These are phyloP conservation scores for Samsoniella hepiali DNA, from an alignment of 2,329 filamentous ascomycete genomes.

Conservation along the genomic window DNA sequence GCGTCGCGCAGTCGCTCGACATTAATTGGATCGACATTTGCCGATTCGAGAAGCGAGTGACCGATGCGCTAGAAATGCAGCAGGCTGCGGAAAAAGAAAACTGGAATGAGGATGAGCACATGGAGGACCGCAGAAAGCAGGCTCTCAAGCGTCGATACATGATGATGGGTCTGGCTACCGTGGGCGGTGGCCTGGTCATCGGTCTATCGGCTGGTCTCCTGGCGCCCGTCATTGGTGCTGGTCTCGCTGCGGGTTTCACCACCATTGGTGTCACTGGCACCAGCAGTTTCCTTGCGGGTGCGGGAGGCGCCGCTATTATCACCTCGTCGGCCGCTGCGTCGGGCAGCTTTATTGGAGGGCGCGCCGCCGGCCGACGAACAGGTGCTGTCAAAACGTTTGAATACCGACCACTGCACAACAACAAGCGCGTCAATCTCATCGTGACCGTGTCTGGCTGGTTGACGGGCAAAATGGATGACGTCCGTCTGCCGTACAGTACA, in stretches of 20 bases:
- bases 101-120: slow-evolving; percentile 95
- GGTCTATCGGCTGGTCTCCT: slow-evolving; percentile 88
- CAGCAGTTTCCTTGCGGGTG: slow-evolving; percentile 81
- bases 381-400: slow-evolving; percentile 95
- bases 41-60: slow-evolving; percentile 94
- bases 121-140: slow-evolving; percentile 78
- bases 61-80: slow-evolving; percentile 96
- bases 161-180: slow-evolving; percentile 95
- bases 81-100: slow-evolving; percentile 91
- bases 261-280: slow-evolving; percentile 92
- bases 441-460: slow-evolving; percentile 97
- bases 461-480: slow-evolving; percentile 96
- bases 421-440: slow-evolving; percentile 93
- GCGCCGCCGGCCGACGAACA: slow-evolving; percentile 81
- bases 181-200: slow-evolving; percentile 92
- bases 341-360: slow-evolving; percentile 80
- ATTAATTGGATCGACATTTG: slow-evolving; percentile 92
- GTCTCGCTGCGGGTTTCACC: slow-evolving; percentile 89
- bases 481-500: slow-evolving; percentile 91
- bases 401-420: slow-evolving; percentile 94
- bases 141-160: slow-evolving; percentile 81
- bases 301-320: slow-evolving; percentile 90
- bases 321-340: slow-evolving; percentile 84
- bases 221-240: slow-evolving; percentile 90
- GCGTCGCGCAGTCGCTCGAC: slow-evolving; percentile 74